A percentile compares a stretch with the other conserved stretches of the same genome.
Evolutionary conservation across 2,329 filamentous ascomycete genomes (phyloP).

Genomic region (Aspergillus terreus): DNA sequence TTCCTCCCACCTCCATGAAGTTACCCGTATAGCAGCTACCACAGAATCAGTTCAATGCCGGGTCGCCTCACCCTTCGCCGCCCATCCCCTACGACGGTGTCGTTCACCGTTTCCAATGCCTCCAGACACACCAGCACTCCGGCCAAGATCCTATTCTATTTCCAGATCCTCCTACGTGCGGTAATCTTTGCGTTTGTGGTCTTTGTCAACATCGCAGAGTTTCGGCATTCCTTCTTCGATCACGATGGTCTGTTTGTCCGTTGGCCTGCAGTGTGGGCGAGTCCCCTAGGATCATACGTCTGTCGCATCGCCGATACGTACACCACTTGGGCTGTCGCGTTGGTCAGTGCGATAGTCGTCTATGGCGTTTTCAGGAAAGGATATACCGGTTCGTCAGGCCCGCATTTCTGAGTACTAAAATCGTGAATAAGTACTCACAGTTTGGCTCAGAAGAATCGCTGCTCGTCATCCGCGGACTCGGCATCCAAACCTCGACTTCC

Average conservation of each 20-base stretch:
- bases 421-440: neutral
- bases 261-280: slow-evolving; percentile 33
- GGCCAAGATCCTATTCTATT: slow-evolving; percentile 41
- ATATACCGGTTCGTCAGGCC: slow-evolving; percentile 46
- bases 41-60: slow-evolving; percentile 51
- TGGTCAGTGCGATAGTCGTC: slow-evolving; percentile 36
- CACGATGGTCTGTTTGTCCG: slow-evolving; percentile 23
- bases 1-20: neutral
- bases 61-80: slow-evolving; percentile 43
- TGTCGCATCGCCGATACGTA: slow-evolving; percentile 36
- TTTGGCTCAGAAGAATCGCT: slow-evolving; percentile 70
- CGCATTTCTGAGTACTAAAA: slow-evolving; percentile 12
- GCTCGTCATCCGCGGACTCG: slow-evolving; percentile 80
- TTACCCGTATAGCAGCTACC: neutral
- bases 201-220: slow-evolving; percentile 31
- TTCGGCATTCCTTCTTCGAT: slow-evolving; percentile 26
- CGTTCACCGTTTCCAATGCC: slow-evolving; percentile 85
- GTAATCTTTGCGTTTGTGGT: slow-evolving; percentile 41
- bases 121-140: slow-evolving; percentile 49
- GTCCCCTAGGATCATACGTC: slow-evolving; percentile 26
- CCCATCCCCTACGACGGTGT: slow-evolving; percentile 83
- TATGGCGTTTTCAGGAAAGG: slow-evolving; percentile 46
- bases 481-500: slow-evolving; percentile 79
- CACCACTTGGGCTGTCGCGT: slow-evolving; percentile 41
- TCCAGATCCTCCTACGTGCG: slow-evolving; percentile 45